Base-by-base conservation (phyloP, 768 basidiomycete genomes). In the Boletus coccyginus region DNA sequence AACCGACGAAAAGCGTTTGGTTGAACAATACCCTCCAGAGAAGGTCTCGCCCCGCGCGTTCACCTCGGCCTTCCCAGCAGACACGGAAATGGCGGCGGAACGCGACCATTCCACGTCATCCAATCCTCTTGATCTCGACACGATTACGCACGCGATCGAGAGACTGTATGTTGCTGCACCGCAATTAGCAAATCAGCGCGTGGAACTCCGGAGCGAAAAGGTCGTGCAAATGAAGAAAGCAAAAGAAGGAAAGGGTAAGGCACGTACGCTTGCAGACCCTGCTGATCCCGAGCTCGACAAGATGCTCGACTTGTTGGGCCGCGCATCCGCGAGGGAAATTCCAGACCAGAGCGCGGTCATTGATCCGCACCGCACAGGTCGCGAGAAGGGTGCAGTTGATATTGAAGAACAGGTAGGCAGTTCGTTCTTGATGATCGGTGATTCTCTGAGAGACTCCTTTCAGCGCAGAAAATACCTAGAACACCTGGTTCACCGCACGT, bases 131-230 rank as follows among this genome's bases (percentile, higher is more conserved):
- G 96, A 98, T 69, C 77, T 98, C 19, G 94, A 97, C 62, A 79
- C 81, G 12, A 85, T 98, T 44, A 84, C 91, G 0, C 81, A 82
- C 69, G 94, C 97, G 32, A 95, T 99, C 63, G 94, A 96, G 68
- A 78, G 94, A 38, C 75, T 98, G 12, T 92, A 97, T 70, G 71
- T 82, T 9, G 90, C 88, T 32, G 85, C 93, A 0, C 95, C 96
- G 1, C 94, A 96, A 69, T 72, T 98, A 41, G 84, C 88, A 56
- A 88, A 95, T 67, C 96, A 99, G 70, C 85, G 97, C 1, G 93
- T 91, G n/a, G 94, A 95, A 69, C 81, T 96, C 44, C 87, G 87
- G 64, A 79, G 79, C 7, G 74, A 82, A 27, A 90, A 92, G 66
- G 63, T 86, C 14, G 81, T 81, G 13, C 81, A 92, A 70, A 81